Conservation (phyloP, 805 yeast species). For the Yarrowia sp. region DNA sequence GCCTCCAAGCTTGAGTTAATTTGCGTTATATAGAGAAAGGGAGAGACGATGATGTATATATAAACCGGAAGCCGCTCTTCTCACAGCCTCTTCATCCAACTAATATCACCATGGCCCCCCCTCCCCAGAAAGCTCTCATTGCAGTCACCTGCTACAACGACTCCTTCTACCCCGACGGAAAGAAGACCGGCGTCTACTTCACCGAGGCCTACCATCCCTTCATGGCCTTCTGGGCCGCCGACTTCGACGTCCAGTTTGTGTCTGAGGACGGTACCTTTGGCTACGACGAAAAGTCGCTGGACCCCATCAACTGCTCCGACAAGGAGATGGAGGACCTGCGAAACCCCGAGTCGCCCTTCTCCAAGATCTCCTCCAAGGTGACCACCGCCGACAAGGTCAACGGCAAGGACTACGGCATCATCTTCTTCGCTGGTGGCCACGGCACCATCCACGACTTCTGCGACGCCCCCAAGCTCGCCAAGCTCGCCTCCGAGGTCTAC, state of each 20-base stretch:
- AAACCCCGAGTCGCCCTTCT: constrained; percentile 47
- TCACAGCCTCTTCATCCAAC: too few species aligned
- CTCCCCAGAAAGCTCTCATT: constrained; percentile 40
- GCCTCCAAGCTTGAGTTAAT: constrained; percentile 11
- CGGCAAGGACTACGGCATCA: constrained; percentile 65
- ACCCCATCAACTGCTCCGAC: constrained; percentile 16
- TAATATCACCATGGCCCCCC: constrained; percentile 4
- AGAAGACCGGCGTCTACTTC: constrained; percentile 66
- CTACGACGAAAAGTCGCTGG: constrained; percentile 62
- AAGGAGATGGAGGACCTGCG: constrained; percentile 32
- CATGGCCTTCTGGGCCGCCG: constrained; percentile 56
- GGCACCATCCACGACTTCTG: constrained; percentile 65
- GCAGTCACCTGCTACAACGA: constrained; percentile 43
- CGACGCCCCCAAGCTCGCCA: constrained; percentile 56
- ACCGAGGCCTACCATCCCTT: constrained; percentile 68
- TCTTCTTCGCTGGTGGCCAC: constrained; percentile 73
- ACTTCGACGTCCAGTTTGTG: constrained; percentile 61
- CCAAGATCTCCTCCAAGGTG: constrained; percentile 86
- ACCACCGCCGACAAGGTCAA: constrained; percentile 75
- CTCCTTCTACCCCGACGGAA: constrained; percentile 64
- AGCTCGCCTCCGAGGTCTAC: constrained; percentile 57
- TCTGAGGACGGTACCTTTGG: constrained; percentile 67
- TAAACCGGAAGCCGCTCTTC: neutral
- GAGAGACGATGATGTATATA: neutral
- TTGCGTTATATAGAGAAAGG: constrained; percentile 17